phyloP scores from a whole-genome alignment of 345 rosid species.

The Eucalyptus erythrocorys region DNA sequence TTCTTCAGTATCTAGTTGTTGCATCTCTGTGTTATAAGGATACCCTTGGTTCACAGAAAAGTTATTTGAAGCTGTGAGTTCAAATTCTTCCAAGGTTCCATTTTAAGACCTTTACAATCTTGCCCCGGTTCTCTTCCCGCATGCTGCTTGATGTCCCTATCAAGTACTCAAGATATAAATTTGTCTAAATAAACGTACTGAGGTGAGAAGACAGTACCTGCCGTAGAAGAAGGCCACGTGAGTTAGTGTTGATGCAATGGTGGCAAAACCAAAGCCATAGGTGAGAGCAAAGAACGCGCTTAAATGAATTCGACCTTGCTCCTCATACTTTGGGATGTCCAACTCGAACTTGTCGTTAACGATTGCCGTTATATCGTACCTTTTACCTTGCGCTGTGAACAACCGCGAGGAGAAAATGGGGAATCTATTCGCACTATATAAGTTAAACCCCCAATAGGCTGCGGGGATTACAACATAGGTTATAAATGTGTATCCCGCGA shows the following conservation, averaged over 20 bases:
- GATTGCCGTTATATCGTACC: conserved; percentile 48
- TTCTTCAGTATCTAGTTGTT: neutral
- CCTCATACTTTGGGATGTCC: conserved; percentile 36
- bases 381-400: conserved; percentile 54
- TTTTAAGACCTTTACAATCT: neutral
- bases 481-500: conserved; percentile 44
- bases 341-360: conserved; percentile 71
- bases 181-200: neutral
- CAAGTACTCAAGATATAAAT: neutral
- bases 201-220: conserved; percentile 29
- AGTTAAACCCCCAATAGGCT: conserved; percentile 63
- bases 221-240: conserved; percentile 89
- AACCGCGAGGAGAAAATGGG: conserved; percentile 79
- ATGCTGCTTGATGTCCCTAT: neutral
- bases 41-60: neutral
- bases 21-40: neutral
- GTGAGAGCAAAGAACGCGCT: conserved; percentile 73
- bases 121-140: neutral
- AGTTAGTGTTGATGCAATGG: conserved; percentile 73
- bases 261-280: conserved; percentile 87
- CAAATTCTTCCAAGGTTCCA: neutral
- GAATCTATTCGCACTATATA: conserved; percentile 47
- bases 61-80: neutral
- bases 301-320: conserved; percentile 70
- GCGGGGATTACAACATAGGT: conserved; percentile 46